Evolutionary conservation across 371 early-diverging fungal genomes (phyloP), one percentile per base, ranked within the genome.

Genomic region (Basidiobolus meristosporus): DNA sequence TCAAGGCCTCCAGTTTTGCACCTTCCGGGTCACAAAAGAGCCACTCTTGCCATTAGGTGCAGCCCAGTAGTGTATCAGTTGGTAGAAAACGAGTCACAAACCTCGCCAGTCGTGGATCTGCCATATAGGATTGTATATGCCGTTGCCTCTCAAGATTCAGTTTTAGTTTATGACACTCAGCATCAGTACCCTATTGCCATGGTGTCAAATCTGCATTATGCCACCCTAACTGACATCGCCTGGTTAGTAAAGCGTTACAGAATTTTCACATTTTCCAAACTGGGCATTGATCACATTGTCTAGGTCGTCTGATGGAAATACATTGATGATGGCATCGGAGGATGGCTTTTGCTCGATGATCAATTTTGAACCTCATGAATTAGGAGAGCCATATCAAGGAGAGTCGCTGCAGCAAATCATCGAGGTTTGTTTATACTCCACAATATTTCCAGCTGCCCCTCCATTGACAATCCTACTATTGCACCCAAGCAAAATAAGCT

Each of bases 271-370:
- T 42, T 17, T 14, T 45, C 21, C 31, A n/a, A n/a, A n/a, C n/a
- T n/a, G n/a, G n/a, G n/a, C n/a, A n/a, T n/a, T n/a, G n/a, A n/a
- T 9, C 23, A 26, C 26, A 30, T 31, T 20, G 7, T 9, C 10
- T 46, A 70, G 73, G 79, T 77, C 83, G 1, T 50, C 53, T 32
- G 80, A 85, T 55, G 90, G 87, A 7, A 59, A 59, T 10, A 65
- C 66, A 2, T 48, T 90, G 29, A 56, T 88, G 41, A 54, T 87
- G 40, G 60, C 86, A 0, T 86, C 88, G 0, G 70, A 78, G 1
- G 95, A 93, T 51, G 95, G 95, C 1, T 93, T 79, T 52, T 84
- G 82, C 43, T 81, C 85, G n/a, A 61, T 85, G 4, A 69, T 78
- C 17, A 65, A 72, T 3, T 82, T 90, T 54, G 68, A 74, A 3